phyloP scores from a whole-genome alignment of 768 basidiomycete genomes.

The Pulveroboletus ravenelii region DNA sequence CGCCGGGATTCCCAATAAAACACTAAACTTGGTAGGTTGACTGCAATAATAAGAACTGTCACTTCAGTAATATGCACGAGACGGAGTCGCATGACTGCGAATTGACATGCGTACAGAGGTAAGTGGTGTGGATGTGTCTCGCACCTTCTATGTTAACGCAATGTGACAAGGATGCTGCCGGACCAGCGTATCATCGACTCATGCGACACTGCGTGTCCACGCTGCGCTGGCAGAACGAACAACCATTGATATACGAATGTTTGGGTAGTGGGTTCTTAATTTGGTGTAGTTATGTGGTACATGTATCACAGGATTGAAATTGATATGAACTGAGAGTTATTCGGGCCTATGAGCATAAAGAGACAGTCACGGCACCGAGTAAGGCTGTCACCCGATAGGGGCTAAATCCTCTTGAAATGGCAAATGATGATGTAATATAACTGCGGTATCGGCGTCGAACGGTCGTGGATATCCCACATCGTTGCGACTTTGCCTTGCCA shows the following conservation, averaged over 20 bases:
- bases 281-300: background rate
- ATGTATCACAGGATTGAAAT: background rate
- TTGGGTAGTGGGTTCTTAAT: background rate
- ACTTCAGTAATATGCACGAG: constrained; percentile 36
- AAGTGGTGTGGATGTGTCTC: constrained; percentile 3
- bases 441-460: background rate
- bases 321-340: background rate
- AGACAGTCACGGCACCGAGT: no score
- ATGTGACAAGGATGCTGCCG: constrained; percentile 22
- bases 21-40: constrained; percentile 38
- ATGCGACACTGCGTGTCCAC: constrained; percentile 6
- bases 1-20: background rate
- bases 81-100: constrained; percentile 34
- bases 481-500: background rate
- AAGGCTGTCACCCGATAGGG: constrained; percentile 8
- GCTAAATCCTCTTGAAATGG: constrained; percentile 4
- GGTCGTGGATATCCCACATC: constrained; percentile 8
- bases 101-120: constrained; percentile 37
- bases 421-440: constrained; percentile 13
- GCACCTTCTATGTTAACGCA: constrained; percentile 1
- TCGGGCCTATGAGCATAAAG: background rate
- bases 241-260: constrained; percentile 14
- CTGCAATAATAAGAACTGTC: constrained; percentile 39
- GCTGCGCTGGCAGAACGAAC: constrained; percentile 21
- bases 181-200: constrained; percentile 27